Conservation (phyloP, 2,329 filamentous ascomycete species). For the Chaetomiaceae sp. region DNA sequence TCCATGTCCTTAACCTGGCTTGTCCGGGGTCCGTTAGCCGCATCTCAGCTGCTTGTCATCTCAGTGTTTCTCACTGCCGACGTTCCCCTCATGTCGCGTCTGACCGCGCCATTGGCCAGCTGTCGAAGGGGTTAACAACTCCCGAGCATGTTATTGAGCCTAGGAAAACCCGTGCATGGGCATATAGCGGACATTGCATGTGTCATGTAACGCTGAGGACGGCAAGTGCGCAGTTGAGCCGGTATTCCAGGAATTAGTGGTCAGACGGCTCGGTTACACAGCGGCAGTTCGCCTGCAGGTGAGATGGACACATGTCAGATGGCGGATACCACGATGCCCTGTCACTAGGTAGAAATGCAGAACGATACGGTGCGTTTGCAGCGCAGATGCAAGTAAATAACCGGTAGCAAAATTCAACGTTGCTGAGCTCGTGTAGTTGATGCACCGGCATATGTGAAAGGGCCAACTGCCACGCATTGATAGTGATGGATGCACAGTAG, state of each 20-base stretch:
- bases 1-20: too few species aligned
- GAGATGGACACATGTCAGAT: too few species aligned
- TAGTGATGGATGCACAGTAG: too few species aligned
- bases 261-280: neutral
- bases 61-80: constrained; percentile 10
- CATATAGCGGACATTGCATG: neutral
- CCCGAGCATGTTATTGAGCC: neutral
- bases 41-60: neutral
- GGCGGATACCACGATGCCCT: neutral
- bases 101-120: constrained; percentile 1
- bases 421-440: too few species aligned
- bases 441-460: too few species aligned
- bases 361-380: too few species aligned
- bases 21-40: neutral
- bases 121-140: neutral
- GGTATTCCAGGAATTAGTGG: too few species aligned
- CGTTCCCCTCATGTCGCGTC: constrained; percentile 3
- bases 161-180: neutral
- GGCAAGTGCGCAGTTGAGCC: too few species aligned
- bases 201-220: neutral
- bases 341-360: too few species aligned
- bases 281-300: neutral
- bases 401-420: too few species aligned
- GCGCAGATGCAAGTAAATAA: too few species aligned
- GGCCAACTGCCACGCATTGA: too few species aligned